Conservation (phyloP, 1,284 basidiomycete genomes). For the Polyporus tsugae region DNA sequence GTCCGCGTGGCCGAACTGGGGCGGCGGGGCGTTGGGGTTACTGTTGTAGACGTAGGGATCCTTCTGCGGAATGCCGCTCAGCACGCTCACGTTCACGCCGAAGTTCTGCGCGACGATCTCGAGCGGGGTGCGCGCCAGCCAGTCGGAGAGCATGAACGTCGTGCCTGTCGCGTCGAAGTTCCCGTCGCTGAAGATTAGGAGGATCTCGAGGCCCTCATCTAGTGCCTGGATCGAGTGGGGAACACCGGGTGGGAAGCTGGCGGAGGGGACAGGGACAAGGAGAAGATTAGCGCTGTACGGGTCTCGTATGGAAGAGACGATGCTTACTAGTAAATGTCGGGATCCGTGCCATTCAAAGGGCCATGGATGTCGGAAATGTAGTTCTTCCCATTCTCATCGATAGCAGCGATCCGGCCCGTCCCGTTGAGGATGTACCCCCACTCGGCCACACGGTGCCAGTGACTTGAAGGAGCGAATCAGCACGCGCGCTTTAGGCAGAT, state of each 20-base stretch:
- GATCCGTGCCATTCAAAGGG: slow-evolving; percentile 35
- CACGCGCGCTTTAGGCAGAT: slow-evolving; percentile 9
- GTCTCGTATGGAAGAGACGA: not conserved
- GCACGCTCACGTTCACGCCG: slow-evolving; percentile 34
- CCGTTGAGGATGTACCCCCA: slow-evolving; percentile 42
- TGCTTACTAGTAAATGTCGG: slow-evolving; percentile 40
- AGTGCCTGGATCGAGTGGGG: slow-evolving; percentile 42
- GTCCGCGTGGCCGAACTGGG: slow-evolving; percentile 35
- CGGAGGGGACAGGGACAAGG: too few species aligned
- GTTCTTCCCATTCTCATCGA: slow-evolving; percentile 37
- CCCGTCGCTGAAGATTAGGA: slow-evolving; percentile 41
- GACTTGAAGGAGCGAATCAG: slow-evolving; percentile 27
- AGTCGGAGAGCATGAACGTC: slow-evolving; percentile 42
- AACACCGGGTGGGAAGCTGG: slow-evolving; percentile 39
- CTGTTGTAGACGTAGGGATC: slow-evolving; percentile 39
- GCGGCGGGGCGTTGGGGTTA: slow-evolving; percentile 30
- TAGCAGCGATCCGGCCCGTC: slow-evolving; percentile 38
- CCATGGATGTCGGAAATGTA: slow-evolving; percentile 39
- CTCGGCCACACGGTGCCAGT: slow-evolving; percentile 43
- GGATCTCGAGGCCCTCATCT: slow-evolving; percentile 39
- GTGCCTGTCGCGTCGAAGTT: slow-evolving; percentile 42
- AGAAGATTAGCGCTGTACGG: not conserved
- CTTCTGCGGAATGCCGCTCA: slow-evolving; percentile 37
- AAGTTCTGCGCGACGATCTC: slow-evolving; percentile 41
- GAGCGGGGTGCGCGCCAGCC: slow-evolving; percentile 41